Conservation (phyloP, 768 basidiomycete genomes). For the Cystobasidium ongulense region DNA sequence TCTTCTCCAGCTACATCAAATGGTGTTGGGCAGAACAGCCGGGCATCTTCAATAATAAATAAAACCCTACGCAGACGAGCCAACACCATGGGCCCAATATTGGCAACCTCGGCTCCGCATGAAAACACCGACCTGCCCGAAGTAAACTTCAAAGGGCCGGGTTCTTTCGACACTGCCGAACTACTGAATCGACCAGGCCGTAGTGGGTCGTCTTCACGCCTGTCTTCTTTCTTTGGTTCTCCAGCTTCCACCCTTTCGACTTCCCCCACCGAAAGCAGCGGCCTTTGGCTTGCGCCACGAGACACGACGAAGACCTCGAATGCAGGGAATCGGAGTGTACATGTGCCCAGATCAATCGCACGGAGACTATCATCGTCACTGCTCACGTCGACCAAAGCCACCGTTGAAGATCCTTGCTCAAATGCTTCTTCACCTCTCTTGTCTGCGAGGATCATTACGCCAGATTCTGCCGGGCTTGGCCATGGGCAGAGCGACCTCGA, state of each 20-base stretch:
- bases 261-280: not conserved
- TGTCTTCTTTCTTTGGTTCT: not conserved
- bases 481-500: not conserved
- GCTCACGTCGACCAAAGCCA: not conserved
- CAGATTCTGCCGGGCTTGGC: not conserved
- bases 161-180: not conserved
- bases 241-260: not conserved
- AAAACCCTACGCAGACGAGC: constrained; percentile 15
- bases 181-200: not conserved
- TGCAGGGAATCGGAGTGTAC: not conserved
- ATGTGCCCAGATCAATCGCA: not conserved
- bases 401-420: not conserved
- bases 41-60: not conserved
- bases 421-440: not conserved
- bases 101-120: constrained; percentile 1
- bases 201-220: not conserved
- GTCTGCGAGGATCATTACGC: not conserved
- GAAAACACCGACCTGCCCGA: not conserved
- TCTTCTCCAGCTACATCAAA: not conserved
- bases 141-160: not conserved
- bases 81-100: not conserved
- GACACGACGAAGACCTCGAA: not conserved
- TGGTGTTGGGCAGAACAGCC: not conserved
- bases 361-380: not conserved
- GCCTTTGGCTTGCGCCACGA: not conserved